These are phyloP conservation scores for Podospora pseudocomata DNA, from an alignment of 495 filamentous ascomycete genomes.

Conservation along the genomic window DNA sequence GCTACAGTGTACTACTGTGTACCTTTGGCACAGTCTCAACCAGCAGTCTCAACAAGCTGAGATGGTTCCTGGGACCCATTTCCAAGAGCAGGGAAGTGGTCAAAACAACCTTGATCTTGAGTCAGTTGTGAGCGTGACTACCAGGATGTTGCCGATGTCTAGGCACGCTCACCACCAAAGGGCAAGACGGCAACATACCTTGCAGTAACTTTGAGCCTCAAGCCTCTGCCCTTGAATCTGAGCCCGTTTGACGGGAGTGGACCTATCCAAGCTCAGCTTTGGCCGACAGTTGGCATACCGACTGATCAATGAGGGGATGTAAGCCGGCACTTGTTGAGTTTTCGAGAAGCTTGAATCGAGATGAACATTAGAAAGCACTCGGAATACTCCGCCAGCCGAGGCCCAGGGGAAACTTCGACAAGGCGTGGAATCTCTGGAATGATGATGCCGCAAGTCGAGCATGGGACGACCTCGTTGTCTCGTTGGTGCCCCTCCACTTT, in stretches of 20 bases:
- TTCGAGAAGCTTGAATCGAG: background rate
- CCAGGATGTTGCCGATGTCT: background rate
- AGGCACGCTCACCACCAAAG: background rate
- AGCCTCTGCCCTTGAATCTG: background rate
- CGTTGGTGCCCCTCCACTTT: background rate
- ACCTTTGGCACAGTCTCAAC: background rate
- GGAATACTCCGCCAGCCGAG: background rate
- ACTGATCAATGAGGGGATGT: background rate
- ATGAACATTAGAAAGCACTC: background rate
- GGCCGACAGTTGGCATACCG: background rate
- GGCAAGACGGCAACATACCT: background rate
- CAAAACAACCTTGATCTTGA: background rate
- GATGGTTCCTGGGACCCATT: background rate
- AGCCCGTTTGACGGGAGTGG: background rate
- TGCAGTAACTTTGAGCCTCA: background rate
- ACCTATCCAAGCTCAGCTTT: background rate
- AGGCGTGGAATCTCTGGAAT: background rate
- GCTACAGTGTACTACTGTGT: background rate
- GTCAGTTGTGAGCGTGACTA: background rate
- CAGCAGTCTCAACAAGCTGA: background rate
- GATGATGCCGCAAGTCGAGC: background rate
- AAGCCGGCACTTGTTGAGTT: slow-evolving; percentile 2
- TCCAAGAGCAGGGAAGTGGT: background rate
- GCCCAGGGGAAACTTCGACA: background rate
- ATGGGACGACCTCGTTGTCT: background rate